Conservation (phyloP, 1,139 yeast genomes). For the Protomyces macrosporus region DNA sequence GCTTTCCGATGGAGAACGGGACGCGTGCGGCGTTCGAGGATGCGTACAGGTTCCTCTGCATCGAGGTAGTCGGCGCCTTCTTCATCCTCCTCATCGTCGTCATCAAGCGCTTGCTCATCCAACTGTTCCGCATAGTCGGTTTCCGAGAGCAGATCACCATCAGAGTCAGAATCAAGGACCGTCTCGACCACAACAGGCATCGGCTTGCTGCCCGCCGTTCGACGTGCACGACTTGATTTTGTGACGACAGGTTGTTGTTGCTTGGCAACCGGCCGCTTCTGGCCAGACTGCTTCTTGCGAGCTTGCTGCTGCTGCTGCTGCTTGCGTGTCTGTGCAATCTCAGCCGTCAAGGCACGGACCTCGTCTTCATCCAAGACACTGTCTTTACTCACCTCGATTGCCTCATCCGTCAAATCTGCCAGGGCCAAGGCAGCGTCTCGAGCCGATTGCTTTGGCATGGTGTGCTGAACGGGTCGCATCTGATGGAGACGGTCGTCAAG, state of each 20-base stretch:
- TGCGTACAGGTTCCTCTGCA: background rate
- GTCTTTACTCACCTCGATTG: slow-evolving; percentile 9
- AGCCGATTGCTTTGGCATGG: background rate
- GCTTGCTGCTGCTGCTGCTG: background rate
- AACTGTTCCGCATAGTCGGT: background rate
- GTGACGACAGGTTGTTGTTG: background rate
- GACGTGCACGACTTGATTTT: background rate
- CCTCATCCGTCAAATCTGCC: slow-evolving; percentile 10
- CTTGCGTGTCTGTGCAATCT: slow-evolving; percentile 7
- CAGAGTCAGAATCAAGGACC: background rate
- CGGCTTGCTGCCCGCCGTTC: background rate
- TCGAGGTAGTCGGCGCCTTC: background rate
- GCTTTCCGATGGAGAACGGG: background rate
- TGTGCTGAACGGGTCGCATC: background rate
- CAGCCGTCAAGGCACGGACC: slow-evolving; percentile 7
- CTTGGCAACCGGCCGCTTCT: background rate
- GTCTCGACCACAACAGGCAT: background rate
- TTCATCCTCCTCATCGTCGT: background rate
- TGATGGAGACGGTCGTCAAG: background rate
- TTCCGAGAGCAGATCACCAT: background rate
- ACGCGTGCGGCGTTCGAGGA: background rate
- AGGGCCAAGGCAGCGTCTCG: background rate
- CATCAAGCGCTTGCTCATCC: background rate
- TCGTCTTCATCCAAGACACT: slow-evolving; percentile 16
- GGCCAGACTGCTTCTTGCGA: background rate